phyloP scores from a whole-genome alignment of 495 filamentous ascomycete species.

The Letharia lupina region DNA sequence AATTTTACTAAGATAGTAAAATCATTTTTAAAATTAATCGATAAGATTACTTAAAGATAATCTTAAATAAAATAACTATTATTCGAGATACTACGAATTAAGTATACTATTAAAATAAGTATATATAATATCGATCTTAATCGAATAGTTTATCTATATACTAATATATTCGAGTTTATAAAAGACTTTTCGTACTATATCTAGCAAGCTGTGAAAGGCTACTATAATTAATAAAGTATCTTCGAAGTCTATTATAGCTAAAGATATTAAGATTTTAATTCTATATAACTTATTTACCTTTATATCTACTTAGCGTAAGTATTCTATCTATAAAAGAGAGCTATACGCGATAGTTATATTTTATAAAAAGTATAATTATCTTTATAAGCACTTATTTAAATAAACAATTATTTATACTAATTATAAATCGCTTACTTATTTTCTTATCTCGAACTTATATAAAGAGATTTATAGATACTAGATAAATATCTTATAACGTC shows the following conservation, averaged over 20 bases:
- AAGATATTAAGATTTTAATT: too few relatives aligned
- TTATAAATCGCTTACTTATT: constrained; percentile 2
- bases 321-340: constrained; percentile 12
- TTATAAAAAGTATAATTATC: constrained; percentile 10
- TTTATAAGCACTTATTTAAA: constrained; percentile 5
- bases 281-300: constrained; percentile 4
- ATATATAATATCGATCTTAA: too few relatives aligned
- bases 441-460: background rate
- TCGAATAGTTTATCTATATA: constrained; percentile 8
- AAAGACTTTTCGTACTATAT: too few relatives aligned
- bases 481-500: background rate
- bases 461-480: background rate
- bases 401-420: background rate
- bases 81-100: constrained; percentile 13
- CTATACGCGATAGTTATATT: constrained; percentile 5
- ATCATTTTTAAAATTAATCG: background rate
- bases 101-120: background rate
- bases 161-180: background rate
- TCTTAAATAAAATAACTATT: background rate
- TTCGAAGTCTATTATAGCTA: too few relatives aligned
- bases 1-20: constrained; percentile 8
- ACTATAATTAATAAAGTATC: too few relatives aligned
- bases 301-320: background rate
- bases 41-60: constrained; percentile 3
- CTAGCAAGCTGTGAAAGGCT: too few relatives aligned